phyloP scores from a whole-genome alignment of 1,284 basidiomycete genomes.

The Tilletia indica region DNA sequence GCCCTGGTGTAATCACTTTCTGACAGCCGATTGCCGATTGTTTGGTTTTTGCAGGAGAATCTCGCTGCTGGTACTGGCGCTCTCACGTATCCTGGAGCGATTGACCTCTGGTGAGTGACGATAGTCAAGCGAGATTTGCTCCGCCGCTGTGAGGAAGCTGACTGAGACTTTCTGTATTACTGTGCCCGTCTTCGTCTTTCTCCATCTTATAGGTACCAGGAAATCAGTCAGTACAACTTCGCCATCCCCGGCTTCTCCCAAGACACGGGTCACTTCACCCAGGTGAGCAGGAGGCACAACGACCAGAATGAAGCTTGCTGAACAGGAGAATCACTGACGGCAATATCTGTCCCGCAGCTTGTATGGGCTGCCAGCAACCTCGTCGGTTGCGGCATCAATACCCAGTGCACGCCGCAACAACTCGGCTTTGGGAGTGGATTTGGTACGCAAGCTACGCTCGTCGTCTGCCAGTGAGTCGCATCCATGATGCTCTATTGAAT shows the following conservation, averaged over 20 bases:
- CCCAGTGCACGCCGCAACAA: constrained; percentile 12
- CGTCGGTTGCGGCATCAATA: constrained; percentile 4
- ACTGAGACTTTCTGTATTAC: too few relatives aligned
- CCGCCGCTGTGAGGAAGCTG: too few relatives aligned
- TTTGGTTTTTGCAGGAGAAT: not conserved
- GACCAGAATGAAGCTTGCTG: not conserved
- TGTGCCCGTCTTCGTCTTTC: too few relatives aligned
- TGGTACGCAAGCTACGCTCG: not conserved
- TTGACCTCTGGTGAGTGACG: constrained; percentile 20
- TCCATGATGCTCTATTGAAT: too few relatives aligned
- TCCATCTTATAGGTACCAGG: constrained; percentile 29
- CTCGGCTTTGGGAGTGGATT: constrained; percentile 7
- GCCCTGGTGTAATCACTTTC: not conserved
- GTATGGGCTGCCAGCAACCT: constrained; percentile 9
- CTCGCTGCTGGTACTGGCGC: constrained; percentile 20
- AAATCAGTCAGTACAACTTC: constrained; percentile 30
- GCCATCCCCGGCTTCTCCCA: constrained; percentile 24
- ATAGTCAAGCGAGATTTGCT: too few relatives aligned
- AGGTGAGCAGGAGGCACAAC: constrained; percentile 37
- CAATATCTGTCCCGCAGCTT: not conserved
- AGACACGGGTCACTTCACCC: constrained; percentile 39
- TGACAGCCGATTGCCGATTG: not conserved
- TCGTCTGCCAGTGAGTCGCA: constrained; percentile 5
- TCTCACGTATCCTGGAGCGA: constrained; percentile 23
- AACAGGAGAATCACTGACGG: not conserved